phyloP scores from a whole-genome alignment of 805 yeast species.

The Zygoascus bituminiphila region DNA sequence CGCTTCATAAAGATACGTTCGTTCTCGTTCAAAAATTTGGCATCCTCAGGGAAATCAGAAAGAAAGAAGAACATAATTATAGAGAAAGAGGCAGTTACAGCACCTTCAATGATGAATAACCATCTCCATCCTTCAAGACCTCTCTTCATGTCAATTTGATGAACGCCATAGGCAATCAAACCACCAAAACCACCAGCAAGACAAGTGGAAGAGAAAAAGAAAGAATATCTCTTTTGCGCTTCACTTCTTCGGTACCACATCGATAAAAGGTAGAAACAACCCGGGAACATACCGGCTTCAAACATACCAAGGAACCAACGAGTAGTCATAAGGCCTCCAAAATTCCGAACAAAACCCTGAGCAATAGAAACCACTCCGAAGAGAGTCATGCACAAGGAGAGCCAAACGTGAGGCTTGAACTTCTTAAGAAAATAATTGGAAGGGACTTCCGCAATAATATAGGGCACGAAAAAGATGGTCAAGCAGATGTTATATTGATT shows the following conservation, averaged over 20 bases:
- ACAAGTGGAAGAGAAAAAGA: constrained; percentile 63
- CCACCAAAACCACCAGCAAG: constrained; percentile 77
- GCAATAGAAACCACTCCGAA: constrained; percentile 60
- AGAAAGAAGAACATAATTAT: constrained; percentile 39
- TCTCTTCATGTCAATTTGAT: constrained; percentile 41
- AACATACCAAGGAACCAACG: constrained; percentile 59
- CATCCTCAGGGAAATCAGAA: constrained; percentile 68
- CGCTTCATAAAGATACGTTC: constrained; percentile 50
- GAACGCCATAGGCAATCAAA: constrained; percentile 56
- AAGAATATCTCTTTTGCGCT: constrained; percentile 60
- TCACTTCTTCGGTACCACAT: constrained; percentile 58
- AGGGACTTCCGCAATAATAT: constrained; percentile 53
- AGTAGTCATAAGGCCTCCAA: constrained; percentile 51
- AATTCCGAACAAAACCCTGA: constrained; percentile 55
- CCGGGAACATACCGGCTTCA: constrained; percentile 69
- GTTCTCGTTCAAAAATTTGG: constrained; percentile 42
- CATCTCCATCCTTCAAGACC: constrained; percentile 47
- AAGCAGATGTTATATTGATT: constrained; percentile 56
- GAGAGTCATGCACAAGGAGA: constrained; percentile 47
- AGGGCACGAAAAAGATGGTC: constrained; percentile 66
- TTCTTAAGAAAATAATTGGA: constrained; percentile 54
- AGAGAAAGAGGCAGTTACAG: constrained; percentile 30
- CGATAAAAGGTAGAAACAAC: constrained; percentile 60
- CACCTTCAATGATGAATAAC: constrained; percentile 47
- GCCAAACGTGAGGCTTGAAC: constrained; percentile 58